Base-by-base conservation (phyloP, 169 alveolate species). In the Plasmodium blacklocki region DNA sequence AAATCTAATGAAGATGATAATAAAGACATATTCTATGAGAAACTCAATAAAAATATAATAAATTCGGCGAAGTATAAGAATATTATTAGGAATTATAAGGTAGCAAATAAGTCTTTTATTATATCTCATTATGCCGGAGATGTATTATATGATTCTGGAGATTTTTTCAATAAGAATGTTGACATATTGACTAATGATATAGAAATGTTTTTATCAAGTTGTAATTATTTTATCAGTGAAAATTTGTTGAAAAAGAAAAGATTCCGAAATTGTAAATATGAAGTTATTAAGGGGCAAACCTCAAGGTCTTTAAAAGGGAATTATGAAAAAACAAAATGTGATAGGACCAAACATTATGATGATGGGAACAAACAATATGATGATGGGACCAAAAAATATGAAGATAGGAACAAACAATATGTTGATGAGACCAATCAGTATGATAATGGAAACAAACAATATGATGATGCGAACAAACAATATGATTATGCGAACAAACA, bases 61-160 rank as follows among this genome's bases (percentile, higher is more conserved):
- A 67, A 50, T 62, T 83, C 86, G 15, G 83, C 86, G 18, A 83
- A 83, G 32, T 70, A 83, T 29, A 83, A 83, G 70, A 29, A 23
- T 83, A 83, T 58, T 11, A 49, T 71, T 9, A 43, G 73, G 15
- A 67, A 70, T 83, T 83, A 83, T 50, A 83, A 83, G 26, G 74
- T 68, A 39, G 58, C 88, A 43, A 90, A 89, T 21, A 92, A 88
- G 43, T 89, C 93, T 21, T 92, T 92, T 54, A 92, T 92, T 21
- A 92, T 92, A 54, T 74, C 74, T 59, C 95, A 92, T 60, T 92
- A 89, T 66, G 95, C 95, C 12, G 95, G 95, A 3, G 93, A 92
- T 15, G 95, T 92, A 3, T 62, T 89, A 14, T 92, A 92, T 66
- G 91, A 88, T 78, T 68, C 93, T 23, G 21, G 66, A 26, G 95